These are phyloP conservation scores for Aspergillus japonicus DNA, from an alignment of 2,329 filamentous ascomycete genomes.

Conservation along the genomic window DNA sequence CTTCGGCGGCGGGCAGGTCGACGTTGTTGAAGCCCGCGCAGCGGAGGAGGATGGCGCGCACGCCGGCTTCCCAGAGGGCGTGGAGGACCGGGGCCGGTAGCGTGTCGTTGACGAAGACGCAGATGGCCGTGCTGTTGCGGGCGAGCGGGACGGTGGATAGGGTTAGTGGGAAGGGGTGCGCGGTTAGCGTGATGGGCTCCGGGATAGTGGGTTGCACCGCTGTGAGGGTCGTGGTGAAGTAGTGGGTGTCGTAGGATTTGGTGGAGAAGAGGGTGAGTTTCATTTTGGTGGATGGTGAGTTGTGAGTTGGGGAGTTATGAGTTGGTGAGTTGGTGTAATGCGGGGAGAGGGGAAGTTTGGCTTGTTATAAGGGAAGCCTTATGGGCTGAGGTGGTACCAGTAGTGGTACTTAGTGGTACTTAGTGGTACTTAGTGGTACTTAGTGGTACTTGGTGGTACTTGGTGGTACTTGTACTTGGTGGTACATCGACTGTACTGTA, in stretches of 20 bases:
- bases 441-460: no score
- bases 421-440: no score
- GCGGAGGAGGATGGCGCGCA: conserved; percentile 61
- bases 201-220: conserved; percentile 20
- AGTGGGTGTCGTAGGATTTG: conserved; percentile 62
- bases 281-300: conserved; percentile 39
- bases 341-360: no score
- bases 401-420: no score
- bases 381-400: no score
- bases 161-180: conserved; percentile 59
- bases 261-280: conserved; percentile 64
- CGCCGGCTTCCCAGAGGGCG: conserved; percentile 50
- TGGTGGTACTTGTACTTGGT: no score
- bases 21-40: conserved; percentile 70
- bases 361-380: no score
- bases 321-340: no score
- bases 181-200: conserved; percentile 50
- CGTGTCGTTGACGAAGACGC: conserved; percentile 67
- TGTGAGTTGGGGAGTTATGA: no score
- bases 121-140: conserved; percentile 56
- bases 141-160: conserved; percentile 58
- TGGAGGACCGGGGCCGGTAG: conserved; percentile 54
- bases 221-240: conserved; percentile 46
- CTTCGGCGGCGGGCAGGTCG: conserved; percentile 57
- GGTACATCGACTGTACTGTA: no score